Evolutionary conservation across 2,329 filamentous ascomycete species (phyloP), one percentile per base, ranked within the genome.

Genomic region (Cladophialophora yegresii): DNA sequence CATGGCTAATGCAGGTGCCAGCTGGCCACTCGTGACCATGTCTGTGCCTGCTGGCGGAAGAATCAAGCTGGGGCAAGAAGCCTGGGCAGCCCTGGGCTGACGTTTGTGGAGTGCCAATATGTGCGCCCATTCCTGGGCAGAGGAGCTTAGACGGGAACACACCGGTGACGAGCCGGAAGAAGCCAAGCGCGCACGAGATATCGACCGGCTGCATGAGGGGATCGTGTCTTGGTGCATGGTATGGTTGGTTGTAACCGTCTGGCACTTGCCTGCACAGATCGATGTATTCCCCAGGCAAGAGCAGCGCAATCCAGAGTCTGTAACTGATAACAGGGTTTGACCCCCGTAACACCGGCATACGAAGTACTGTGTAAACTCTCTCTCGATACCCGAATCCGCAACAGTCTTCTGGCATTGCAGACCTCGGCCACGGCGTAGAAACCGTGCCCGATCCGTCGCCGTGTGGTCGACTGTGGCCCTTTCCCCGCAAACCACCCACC

Each of bases 1-100:
- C 30, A 33, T 36, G 23, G 47, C 22, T 26, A 50, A 58, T 49
- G 55, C 16, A 43, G 26, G 36, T 5, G 40, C 40, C 23, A 49
- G 40, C 30, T 20, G 55, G 12, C 57, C 57, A 36, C 45, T 59
- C 9, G 43, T 53, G 57, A 59, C 32, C 45, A 26, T 30, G 55
- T 43, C 10, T 16, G 13, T 23, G 9, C 10, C 8, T 26, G 45
- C 40, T n/a, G 57, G 28, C 51, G 51, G 26, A 23, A 20, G 10
- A 51, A 51, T 58, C 55, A 28, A 33, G 40, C 16, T 20, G 26
- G 23, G 32, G 28, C 30, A 59, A 51, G 30, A 30, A 51, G 23
- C 45, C 43, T 32, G 22, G 23, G 20, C 28, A 65, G 13, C 40
- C 58, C 58, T 65, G 47, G 63, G 58, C 58, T 65, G 63, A 62